These are phyloP conservation scores for Priceomyces haplophilus DNA, from an alignment of 805 yeast genomes.

Conservation along the genomic window DNA sequence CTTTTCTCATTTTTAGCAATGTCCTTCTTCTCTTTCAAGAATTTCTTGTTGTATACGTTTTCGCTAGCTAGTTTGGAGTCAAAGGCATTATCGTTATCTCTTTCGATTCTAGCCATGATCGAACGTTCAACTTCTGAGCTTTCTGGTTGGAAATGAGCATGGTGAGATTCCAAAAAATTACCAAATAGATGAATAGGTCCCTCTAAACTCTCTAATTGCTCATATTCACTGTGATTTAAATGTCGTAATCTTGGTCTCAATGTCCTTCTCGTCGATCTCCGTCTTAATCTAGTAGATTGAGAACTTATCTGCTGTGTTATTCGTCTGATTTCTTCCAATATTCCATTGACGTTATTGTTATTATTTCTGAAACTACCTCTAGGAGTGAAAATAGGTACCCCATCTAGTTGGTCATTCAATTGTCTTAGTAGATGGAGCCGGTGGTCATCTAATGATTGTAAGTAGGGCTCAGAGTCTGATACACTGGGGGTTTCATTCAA, in stretches of 20 bases:
- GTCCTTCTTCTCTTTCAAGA: constrained; percentile 27
- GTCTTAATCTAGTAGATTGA: background rate
- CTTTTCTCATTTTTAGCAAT: constrained; percentile 18
- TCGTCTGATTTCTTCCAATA: constrained; percentile 4
- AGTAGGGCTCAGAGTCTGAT: background rate
- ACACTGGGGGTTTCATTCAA: constrained; percentile 18
- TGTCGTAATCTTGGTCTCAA: constrained; percentile 6
- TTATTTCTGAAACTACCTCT: constrained; percentile 4
- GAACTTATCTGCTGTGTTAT: constrained; percentile 3
- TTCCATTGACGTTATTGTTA: background rate
- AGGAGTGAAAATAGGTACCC: constrained; percentile 6
- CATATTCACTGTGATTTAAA: background rate
- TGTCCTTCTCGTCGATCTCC: constrained; percentile 3
- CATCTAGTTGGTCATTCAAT: constrained; percentile 5
- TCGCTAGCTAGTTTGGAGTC: constrained; percentile 32
- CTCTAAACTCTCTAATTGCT: constrained; percentile 7
- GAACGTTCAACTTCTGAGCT: constrained; percentile 21
- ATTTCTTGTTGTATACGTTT: constrained; percentile 26
- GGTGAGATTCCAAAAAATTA: constrained; percentile 3
- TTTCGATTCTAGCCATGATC: constrained; percentile 39
- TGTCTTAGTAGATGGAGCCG: constrained; percentile 5
- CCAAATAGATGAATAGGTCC: constrained; percentile 9
- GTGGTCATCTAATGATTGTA: constrained; percentile 2
- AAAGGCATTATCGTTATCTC: constrained; percentile 37
- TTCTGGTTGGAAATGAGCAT: constrained; percentile 3